Conservation (phyloP, 495 filamentous ascomycete genomes). For the Penicillium desertorum region DNA sequence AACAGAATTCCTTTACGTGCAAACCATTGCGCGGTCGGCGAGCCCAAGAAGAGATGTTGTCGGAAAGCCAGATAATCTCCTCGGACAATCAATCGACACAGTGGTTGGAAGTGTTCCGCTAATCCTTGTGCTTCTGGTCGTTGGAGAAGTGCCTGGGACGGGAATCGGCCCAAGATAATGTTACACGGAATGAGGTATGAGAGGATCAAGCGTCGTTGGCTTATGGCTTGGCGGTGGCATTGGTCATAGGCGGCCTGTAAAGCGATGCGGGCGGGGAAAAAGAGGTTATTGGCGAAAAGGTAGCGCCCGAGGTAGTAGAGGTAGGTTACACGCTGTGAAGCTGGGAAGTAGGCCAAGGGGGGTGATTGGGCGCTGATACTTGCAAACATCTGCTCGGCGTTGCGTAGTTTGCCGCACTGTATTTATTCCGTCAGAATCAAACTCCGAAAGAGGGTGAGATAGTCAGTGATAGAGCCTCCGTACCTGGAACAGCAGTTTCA, state of each 20-base stretch:
- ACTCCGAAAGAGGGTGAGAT: background rate
- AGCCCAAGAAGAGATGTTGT: constrained; percentile 56
- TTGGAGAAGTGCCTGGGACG: constrained; percentile 60
- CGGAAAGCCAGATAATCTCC: constrained; percentile 81
- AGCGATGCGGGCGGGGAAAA: constrained; percentile 67
- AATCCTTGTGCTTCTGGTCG: constrained; percentile 72
- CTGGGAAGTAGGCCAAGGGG: constrained; percentile 73
- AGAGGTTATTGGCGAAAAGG: constrained; percentile 77
- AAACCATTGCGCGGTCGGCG: constrained; percentile 63
- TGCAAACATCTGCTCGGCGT: constrained; percentile 81
- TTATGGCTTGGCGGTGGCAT: constrained; percentile 62
- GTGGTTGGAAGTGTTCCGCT: constrained; percentile 68
- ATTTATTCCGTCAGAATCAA: constrained; percentile 1
- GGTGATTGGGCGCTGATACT: constrained; percentile 84
- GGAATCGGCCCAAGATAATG: constrained; percentile 83
- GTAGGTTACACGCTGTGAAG: constrained; percentile 86
- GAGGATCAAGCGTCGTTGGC: constrained; percentile 76
- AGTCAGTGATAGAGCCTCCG: constrained; percentile 8
- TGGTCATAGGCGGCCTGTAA: constrained; percentile 79
- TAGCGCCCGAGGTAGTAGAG: constrained; percentile 94
- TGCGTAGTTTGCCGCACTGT: constrained; percentile 56
- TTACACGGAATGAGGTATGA: constrained; percentile 82
- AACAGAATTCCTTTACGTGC: constrained; percentile 72
- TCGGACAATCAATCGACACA: constrained; percentile 68
- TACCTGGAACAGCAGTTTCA: constrained; percentile 86